Percentiles rank a stretch among this genome's conserved stretches.
Evolutionary conservation across 1,139 yeast species (phyloP).

Genomic region (Citeromyces siamensis): DNA sequence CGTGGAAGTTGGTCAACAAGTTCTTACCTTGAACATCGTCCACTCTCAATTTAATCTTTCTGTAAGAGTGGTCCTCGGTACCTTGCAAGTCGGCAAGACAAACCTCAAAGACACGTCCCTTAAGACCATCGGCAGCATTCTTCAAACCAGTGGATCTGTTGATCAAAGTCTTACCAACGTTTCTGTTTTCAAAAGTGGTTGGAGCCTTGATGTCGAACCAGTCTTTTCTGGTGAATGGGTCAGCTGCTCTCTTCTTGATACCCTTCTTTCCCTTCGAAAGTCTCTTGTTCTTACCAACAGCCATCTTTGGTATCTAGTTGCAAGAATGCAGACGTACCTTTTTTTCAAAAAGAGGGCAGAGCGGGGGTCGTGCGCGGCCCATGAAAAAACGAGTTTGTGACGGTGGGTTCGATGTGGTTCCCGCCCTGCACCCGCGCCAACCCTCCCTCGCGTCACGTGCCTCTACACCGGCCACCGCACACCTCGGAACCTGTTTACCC

Average conservation of each 20-base stretch:
- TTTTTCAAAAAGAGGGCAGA: background rate
- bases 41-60: conserved; percentile 81
- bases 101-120: conserved; percentile 84
- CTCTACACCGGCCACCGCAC: too few relatives aligned
- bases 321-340: background rate
- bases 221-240: conserved; percentile 92
- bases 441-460: too few relatives aligned
- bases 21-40: conserved; percentile 92
- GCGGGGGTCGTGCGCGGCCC: conserved; percentile 5
- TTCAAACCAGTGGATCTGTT: conserved; percentile 90
- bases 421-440: too few relatives aligned
- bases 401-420: too few relatives aligned
- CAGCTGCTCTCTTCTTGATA: conserved; percentile 89
- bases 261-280: conserved; percentile 95
- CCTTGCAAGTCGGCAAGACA: conserved; percentile 86
- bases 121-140: conserved; percentile 85
- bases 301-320: conserved; percentile 34
- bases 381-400: too few relatives aligned
- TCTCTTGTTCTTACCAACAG: conserved; percentile 97
- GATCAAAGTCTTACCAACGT: conserved; percentile 89
- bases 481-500: too few relatives aligned
- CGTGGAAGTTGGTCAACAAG: conserved; percentile 92
- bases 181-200: conserved; percentile 86
- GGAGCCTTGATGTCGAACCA: conserved; percentile 96
- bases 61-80: conserved; percentile 87